These are phyloP conservation scores for Syncephalastrum racemosum DNA, from an alignment of 371 early-diverging fungal species.

Conservation along the genomic window DNA sequence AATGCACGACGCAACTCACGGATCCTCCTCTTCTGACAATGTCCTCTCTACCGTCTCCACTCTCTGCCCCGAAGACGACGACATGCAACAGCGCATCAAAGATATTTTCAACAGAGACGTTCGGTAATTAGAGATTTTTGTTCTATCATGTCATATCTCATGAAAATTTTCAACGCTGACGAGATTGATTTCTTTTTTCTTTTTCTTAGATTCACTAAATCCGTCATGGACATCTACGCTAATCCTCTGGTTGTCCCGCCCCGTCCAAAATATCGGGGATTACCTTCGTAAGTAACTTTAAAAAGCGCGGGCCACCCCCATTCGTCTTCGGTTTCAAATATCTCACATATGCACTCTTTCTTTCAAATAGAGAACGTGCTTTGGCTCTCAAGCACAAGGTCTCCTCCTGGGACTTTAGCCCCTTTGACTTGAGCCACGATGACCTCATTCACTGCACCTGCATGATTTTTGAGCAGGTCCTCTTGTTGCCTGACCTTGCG, in stretches of 20 bases:
- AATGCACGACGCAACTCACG: slow-evolving; percentile 14
- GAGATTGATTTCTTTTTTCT: neutral
- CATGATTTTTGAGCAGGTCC: slow-evolving; percentile 63
- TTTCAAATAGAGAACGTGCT: slow-evolving; percentile 29
- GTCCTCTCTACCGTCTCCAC: slow-evolving; percentile 6
- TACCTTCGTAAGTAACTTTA: slow-evolving; percentile 5
- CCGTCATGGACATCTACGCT: slow-evolving; percentile 20
- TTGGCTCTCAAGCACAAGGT: slow-evolving; percentile 43
- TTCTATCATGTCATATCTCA: too few species aligned
- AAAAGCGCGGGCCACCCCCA: slow-evolving; percentile 2
- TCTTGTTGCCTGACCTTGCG: slow-evolving; percentile 56
- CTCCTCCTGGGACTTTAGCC: slow-evolving; percentile 68
- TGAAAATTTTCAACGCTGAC: neutral
- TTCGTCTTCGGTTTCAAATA: neutral
- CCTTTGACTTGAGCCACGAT: slow-evolving; percentile 59
- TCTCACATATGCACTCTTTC: neutral
- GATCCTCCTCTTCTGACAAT: slow-evolving; percentile 12
- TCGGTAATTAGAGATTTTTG: slow-evolving; percentile 11
- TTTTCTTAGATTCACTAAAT: slow-evolving; percentile 17
- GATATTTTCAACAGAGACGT: slow-evolving; percentile 26
- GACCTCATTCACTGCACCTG: slow-evolving; percentile 67
- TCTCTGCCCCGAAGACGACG: slow-evolving; percentile 14
- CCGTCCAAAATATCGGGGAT: slow-evolving; percentile 9
- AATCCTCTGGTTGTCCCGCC: neutral
- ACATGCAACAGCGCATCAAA: slow-evolving; percentile 23